These are phyloP conservation scores for Rhamnella rubrinervis DNA, from an alignment of 331 rosid genomes.

Conservation along the genomic window DNA sequence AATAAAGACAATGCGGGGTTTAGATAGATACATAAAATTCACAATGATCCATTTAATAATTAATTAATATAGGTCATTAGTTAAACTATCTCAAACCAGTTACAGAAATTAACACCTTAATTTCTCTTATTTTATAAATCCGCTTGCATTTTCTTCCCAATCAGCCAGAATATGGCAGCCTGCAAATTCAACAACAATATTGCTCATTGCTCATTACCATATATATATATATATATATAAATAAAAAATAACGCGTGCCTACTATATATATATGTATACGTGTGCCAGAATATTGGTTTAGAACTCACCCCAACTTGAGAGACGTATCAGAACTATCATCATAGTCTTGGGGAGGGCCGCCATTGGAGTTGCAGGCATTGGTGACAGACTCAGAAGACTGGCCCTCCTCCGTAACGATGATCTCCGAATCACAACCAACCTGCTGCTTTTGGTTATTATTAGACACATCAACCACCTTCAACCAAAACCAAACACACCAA, in stretches of 20 bases:
- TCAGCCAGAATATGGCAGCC: slow-evolving; percentile 68
- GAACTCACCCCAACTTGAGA: slow-evolving; percentile 77
- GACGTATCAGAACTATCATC: slow-evolving; percentile 75
- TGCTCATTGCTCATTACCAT: too few relatives aligned
- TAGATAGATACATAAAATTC: too few relatives aligned
- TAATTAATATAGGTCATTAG: too few relatives aligned
- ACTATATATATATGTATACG: background rate
- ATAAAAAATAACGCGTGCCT: background rate
- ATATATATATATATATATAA: too few relatives aligned
- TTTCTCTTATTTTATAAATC: background rate
- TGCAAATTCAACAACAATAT: slow-evolving; percentile 23
- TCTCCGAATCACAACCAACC: slow-evolving; percentile 42
- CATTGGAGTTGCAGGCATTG: slow-evolving; percentile 50
- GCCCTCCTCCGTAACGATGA: slow-evolving; percentile 59
- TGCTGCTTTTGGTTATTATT: slow-evolving; percentile 25
- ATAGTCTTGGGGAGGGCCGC: slow-evolving; percentile 58
- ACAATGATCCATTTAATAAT: too few relatives aligned
- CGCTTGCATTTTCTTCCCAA: background rate
- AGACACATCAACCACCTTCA: slow-evolving; percentile 44
- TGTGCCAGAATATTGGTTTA: background rate
- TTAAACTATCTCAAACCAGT: too few relatives aligned
- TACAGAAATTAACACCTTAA: too few relatives aligned
- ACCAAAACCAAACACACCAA: slow-evolving; percentile 5
- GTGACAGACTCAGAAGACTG: slow-evolving; percentile 86
- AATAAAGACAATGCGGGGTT: too few relatives aligned